Percentiles rank a stretch among this genome's conserved stretches.
phyloP scores from a whole-genome alignment of 2,329 filamentous ascomycete genomes.

The Xylariaceae sp. region DNA sequence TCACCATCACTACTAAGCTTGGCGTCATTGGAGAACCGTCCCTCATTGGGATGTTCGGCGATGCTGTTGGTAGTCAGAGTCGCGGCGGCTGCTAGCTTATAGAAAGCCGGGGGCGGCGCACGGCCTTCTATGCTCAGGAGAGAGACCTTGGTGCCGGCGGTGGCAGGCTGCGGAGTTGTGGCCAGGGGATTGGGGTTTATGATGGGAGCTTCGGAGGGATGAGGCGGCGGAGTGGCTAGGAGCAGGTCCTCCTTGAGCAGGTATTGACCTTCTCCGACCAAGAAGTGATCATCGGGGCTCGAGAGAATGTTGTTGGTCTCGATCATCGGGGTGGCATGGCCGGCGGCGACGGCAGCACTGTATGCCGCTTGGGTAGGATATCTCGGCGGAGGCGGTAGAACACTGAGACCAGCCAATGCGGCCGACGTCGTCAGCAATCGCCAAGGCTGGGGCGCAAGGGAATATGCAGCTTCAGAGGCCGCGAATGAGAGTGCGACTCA shows the following conservation, averaged over 20 bases:
- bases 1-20: conserved; percentile 56
- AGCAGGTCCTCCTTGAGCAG: conserved; percentile 86
- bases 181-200: conserved; percentile 88
- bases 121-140: conserved; percentile 69
- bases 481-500: conserved; percentile 14
- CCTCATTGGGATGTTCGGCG: conserved; percentile 61
- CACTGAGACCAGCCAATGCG: conserved; percentile 46
- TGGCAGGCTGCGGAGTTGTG: conserved; percentile 80
- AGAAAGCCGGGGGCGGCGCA: conserved; percentile 51
- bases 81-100: conserved; percentile 51
- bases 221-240: conserved; percentile 89
- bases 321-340: conserved; percentile 70
- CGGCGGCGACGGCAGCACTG: conserved; percentile 68
- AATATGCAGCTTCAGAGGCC: not conserved
- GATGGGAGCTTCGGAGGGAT: conserved; percentile 87
- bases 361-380: conserved; percentile 74
- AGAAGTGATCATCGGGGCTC: conserved; percentile 83
- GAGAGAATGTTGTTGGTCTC: conserved; percentile 91
- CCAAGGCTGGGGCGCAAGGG: not conserved
- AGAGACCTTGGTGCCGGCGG: conserved; percentile 79
- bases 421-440: conserved; percentile 15
- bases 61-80: conserved; percentile 51
- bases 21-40: conserved; percentile 58
- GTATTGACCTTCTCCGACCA: conserved; percentile 94
- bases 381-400: conserved; percentile 80